phyloP scores from a whole-genome alignment of 2,329 filamentous ascomycete genomes.

The Alternaria tenuissima region DNA sequence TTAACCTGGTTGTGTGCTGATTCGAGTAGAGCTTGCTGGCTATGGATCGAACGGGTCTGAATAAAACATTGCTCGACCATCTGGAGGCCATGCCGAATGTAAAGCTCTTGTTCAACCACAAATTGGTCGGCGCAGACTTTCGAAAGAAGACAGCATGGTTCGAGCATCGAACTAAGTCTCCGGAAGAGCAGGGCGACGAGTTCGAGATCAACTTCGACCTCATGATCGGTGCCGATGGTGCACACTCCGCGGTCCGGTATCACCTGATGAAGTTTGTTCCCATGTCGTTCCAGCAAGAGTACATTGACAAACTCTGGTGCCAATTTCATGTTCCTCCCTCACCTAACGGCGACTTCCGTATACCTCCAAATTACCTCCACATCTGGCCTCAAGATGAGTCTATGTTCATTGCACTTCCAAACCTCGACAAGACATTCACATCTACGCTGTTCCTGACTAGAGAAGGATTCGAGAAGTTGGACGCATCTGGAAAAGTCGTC shows the following conservation, averaged over 20 bases:
- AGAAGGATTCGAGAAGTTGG: conserved; percentile 72
- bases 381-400: conserved; percentile 95
- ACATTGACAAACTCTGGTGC: conserved; percentile 97
- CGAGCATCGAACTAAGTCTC: conserved; percentile 60
- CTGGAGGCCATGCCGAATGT: conserved; percentile 88
- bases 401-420: conserved; percentile 98
- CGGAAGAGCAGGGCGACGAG: conserved; percentile 59
- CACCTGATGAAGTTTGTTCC: conserved; percentile 95
- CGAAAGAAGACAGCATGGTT: conserved; percentile 84
- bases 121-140: conserved; percentile 90
- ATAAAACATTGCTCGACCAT: conserved; percentile 82
- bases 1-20: conserved; percentile 15
- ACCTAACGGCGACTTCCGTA: conserved; percentile 68
- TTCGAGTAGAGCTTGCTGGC: conserved; percentile 77
- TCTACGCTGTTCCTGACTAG: conserved; percentile 91
- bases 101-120: conserved; percentile 90
- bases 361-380: conserved; percentile 92
- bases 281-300: conserved; percentile 91
- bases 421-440: conserved; percentile 89
- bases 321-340: conserved; percentile 82
- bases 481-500: conserved; percentile 68
- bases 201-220: conserved; percentile 89
- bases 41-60: conserved; percentile 83
- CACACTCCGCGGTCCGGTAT: conserved; percentile 88
- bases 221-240: conserved; percentile 93